Evolutionary conservation across 139 green algal genomes (phyloP).

Genomic region (Chlorella sorokiniana): DNA sequence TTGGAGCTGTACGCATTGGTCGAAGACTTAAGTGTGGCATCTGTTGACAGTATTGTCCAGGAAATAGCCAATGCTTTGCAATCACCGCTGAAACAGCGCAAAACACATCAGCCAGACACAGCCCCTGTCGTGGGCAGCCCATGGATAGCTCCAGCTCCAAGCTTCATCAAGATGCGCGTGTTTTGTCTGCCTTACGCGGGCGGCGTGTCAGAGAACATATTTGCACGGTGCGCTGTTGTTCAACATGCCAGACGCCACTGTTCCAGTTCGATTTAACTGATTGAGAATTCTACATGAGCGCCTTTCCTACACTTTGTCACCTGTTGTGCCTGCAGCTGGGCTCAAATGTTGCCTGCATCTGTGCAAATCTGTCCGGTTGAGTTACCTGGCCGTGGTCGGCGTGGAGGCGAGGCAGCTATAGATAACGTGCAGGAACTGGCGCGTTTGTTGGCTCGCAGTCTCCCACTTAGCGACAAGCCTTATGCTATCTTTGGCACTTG

Average conservation of each 20-base stretch:
- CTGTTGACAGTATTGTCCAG: not conserved
- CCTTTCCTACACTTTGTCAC: not conserved
- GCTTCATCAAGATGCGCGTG: slow-evolving; percentile 46
- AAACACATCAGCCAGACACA: too few species aligned
- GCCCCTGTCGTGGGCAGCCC: too few species aligned
- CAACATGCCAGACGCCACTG: too few species aligned
- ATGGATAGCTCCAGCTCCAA: slow-evolving; percentile 40
- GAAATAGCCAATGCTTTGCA: not conserved
- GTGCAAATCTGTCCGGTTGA: slow-evolving; percentile 58
- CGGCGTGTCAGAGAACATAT: slow-evolving; percentile 55
- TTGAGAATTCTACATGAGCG: not conserved
- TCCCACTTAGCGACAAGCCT: slow-evolving; percentile 51
- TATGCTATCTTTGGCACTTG: slow-evolving; percentile 58
- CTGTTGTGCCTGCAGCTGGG: slow-evolving; percentile 40
- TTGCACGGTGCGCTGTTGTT: slow-evolving; percentile 29
- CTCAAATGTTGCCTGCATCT: slow-evolving; percentile 46
- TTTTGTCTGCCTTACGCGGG: slow-evolving; percentile 60
- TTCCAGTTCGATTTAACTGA: too few species aligned
- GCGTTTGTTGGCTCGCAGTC: slow-evolving; percentile 13
- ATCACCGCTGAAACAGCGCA: too few species aligned
- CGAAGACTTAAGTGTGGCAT: too few species aligned
- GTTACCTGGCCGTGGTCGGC: slow-evolving; percentile 47
- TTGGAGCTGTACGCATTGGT: not conserved
- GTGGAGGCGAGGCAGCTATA: slow-evolving; percentile 29
- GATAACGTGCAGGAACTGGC: slow-evolving; percentile 23